These are phyloP conservation scores for Cordyceps cateniannulata DNA, from an alignment of 2,329 filamentous ascomycete genomes.

Conservation along the genomic window DNA sequence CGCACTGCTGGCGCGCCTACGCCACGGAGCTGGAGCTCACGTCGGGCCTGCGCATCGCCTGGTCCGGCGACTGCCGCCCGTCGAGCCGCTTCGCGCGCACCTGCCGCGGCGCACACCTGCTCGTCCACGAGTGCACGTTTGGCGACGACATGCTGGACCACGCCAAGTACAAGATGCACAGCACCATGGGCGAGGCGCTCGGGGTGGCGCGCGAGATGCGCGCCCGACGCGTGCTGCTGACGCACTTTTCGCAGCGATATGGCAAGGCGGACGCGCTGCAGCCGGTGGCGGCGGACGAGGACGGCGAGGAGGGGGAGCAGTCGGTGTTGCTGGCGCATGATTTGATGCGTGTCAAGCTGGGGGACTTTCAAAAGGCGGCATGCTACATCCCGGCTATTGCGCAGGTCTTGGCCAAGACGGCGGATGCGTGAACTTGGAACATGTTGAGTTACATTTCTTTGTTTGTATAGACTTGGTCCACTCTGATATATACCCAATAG, in stretches of 20 bases:
- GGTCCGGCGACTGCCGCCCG: conserved; percentile 90
- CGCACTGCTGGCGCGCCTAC: conserved; percentile 74
- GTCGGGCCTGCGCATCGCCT: conserved; percentile 77
- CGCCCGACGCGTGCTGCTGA: conserved; percentile 74
- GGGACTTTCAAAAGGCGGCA: conserved; percentile 62
- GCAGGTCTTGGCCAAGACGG: conserved; percentile 41
- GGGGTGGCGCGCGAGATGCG: conserved; percentile 70
- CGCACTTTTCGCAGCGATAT: conserved; percentile 94
- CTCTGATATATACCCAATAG: conserved; percentile 9
- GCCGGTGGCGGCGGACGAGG: conserved; percentile 21
- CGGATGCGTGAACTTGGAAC: background rate
- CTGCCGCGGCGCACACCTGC: conserved; percentile 68
- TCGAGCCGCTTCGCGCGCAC: conserved; percentile 62
- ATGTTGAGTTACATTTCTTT: background rate
- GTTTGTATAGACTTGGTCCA: background rate
- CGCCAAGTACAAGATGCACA: conserved; percentile 83
- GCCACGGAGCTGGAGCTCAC: conserved; percentile 74
- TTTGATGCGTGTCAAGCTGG: conserved; percentile 66
- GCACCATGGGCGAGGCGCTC: conserved; percentile 80
- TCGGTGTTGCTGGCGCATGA: conserved; percentile 67
- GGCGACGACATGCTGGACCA: conserved; percentile 76
- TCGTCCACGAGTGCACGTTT: conserved; percentile 95
- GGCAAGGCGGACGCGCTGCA: conserved; percentile 50
- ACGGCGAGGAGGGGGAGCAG: background rate
- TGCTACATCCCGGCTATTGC: conserved; percentile 53